These are phyloP conservation scores for Pseudohalonectria lignicola DNA, from an alignment of 2,329 filamentous ascomycete genomes.

Conservation along the genomic window DNA sequence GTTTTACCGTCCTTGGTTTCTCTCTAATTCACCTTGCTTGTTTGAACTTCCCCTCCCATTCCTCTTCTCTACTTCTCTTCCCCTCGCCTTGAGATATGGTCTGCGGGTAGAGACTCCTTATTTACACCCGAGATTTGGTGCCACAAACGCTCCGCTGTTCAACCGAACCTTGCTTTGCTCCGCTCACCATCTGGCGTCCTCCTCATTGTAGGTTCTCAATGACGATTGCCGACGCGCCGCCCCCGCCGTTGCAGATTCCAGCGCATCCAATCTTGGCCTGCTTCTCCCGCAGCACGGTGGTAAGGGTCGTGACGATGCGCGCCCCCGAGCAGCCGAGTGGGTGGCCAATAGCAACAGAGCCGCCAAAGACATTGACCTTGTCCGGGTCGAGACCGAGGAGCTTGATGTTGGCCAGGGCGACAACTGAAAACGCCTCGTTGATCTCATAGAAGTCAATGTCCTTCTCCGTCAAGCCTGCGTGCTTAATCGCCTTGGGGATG, in stretches of 20 bases:
- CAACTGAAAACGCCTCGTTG: conserved; percentile 98
- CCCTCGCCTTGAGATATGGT: too few species aligned
- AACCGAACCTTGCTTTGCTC: too few species aligned
- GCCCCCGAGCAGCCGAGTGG: conserved; percentile 90
- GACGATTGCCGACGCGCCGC: conserved; percentile 87
- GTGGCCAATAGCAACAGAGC: conserved; percentile 91
- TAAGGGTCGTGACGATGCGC: conserved; percentile 80
- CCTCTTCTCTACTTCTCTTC: too few species aligned
- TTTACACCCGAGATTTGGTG: too few species aligned
- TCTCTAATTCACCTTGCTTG: too few species aligned
- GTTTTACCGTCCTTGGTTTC: too few species aligned
- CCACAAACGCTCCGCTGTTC: too few species aligned
- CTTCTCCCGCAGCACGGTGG: conserved; percentile 81
- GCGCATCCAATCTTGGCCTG: conserved; percentile 88
- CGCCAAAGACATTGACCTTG: conserved; percentile 91
- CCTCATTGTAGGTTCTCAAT: conserved; percentile 61
- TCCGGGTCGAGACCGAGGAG: conserved; percentile 67
- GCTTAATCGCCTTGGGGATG: conserved; percentile 94
- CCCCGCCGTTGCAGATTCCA: conserved; percentile 96
- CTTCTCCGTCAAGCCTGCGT: conserved; percentile 70
- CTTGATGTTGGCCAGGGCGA: conserved; percentile 94
- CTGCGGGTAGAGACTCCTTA: too few species aligned
- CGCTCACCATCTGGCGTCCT: too few species aligned
- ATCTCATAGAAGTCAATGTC: conserved; percentile 93
- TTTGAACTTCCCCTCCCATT: too few species aligned